A percentile compares a stretch with the other conserved stretches of the same genome.
phyloP scores from a whole-genome alignment of 1,284 basidiomycete genomes.

The Taiwanofungus camphoratus region DNA sequence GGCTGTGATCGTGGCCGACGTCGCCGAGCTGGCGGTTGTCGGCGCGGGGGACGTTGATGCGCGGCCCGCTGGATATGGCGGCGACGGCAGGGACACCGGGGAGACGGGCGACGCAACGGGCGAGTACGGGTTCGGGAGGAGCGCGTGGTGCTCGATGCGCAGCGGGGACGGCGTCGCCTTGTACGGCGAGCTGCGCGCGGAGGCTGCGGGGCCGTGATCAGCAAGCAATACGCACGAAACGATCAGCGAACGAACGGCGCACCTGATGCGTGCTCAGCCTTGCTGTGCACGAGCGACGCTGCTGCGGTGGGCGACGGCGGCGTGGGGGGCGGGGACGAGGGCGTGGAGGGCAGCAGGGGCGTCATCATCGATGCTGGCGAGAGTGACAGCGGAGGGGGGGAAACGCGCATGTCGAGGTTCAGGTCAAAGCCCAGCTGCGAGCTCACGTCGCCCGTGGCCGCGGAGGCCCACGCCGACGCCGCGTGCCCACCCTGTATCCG shows the following conservation, averaged over 20 bases:
- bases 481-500: conserved; percentile 17
- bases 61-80: conserved; percentile 9
- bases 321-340: conserved; percentile 4
- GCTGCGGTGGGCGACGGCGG: background rate
- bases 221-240: background rate
- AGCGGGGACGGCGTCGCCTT: conserved; percentile 50
- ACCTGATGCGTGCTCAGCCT: conserved; percentile 5
- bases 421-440: conserved; percentile 15
- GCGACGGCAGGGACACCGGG: conserved; percentile 6
- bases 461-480: no score
- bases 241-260: background rate
- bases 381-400: conserved; percentile 9
- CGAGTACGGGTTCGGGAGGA: conserved; percentile 11
- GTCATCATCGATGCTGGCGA: conserved; percentile 10
- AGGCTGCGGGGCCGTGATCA: conserved; percentile 1
- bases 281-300: background rate
- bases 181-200: conserved; percentile 26
- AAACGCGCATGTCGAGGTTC: conserved; percentile 11
- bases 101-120: conserved; percentile 8
- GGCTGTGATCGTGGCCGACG: conserved; percentile 11
- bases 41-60: conserved; percentile 4
- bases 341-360: conserved; percentile 12
- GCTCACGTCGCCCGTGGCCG: no score
- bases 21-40: conserved; percentile 1
- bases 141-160: conserved; percentile 36